A percentile compares a stretch with the other conserved stretches of the same genome.
Conservation (phyloP, 177 flowering plant genomes). For the Vitis hybrid region DNA sequence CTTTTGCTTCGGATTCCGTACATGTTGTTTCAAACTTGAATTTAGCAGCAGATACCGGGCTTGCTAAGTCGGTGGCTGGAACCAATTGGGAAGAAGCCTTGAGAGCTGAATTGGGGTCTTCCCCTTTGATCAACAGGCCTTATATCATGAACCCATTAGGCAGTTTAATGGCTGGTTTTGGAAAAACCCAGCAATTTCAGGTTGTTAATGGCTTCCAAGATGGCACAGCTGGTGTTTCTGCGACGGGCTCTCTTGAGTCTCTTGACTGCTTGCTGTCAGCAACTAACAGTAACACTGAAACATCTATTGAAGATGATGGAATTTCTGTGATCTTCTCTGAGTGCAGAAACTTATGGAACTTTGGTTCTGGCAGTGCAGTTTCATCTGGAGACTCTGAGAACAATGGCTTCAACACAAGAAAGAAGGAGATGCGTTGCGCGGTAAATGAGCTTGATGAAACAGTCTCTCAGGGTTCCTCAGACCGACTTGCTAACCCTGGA, state of each 20-base stretch:
- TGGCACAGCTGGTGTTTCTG: constrained; percentile 2
- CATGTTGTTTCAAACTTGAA: constrained; percentile 6
- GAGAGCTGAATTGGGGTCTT: constrained; percentile 10
- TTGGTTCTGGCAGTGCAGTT: constrained; percentile 27
- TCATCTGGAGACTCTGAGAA: constrained; percentile 59
- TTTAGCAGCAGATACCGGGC: constrained; percentile 6
- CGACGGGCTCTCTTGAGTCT: constrained; percentile 49
- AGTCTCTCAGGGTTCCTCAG: constrained; percentile 24
- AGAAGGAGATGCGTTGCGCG: constrained; percentile 10
- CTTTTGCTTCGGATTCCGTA: background rate
- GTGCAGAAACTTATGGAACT: constrained; percentile 42
- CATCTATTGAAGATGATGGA: constrained; percentile 58
- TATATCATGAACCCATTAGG: background rate
- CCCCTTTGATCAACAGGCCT: constrained; percentile 7
- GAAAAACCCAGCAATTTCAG: constrained; percentile 3
- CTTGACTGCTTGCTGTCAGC: constrained; percentile 63
- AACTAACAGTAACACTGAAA: constrained; percentile 55
- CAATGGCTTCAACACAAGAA: constrained; percentile 13
- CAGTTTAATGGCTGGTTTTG: constrained; percentile 11
- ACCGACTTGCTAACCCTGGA: constrained; percentile 7
- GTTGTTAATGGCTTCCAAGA: constrained; percentile 4
- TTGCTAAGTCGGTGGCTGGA: constrained; percentile 3
- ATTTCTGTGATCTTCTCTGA: constrained; percentile 66
- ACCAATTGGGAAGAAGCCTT: constrained; percentile 17
- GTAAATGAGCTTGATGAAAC: constrained; percentile 21